Percentiles rank a stretch among this genome's conserved stretches.
phyloP scores from a whole-genome alignment of 2,329 filamentous ascomycete genomes.

The Nectriaceae sp. region DNA sequence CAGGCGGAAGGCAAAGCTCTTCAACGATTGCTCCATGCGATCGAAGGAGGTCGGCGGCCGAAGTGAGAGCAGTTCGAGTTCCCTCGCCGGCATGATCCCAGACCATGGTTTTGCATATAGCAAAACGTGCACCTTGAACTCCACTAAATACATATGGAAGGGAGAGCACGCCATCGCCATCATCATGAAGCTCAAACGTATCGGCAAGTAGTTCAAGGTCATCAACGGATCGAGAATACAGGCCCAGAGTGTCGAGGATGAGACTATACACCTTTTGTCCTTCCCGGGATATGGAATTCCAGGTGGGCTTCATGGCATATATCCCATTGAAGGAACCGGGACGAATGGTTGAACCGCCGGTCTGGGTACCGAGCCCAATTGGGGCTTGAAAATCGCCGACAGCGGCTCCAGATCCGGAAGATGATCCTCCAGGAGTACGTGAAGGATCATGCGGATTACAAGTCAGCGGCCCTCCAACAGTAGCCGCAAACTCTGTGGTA shows the following conservation, averaged over 20 bases:
- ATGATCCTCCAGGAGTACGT: conserved; percentile 67
- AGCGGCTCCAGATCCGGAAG: conserved; percentile 64
- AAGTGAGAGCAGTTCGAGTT: conserved; percentile 42
- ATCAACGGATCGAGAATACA: conserved; percentile 57
- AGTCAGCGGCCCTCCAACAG: conserved; percentile 51
- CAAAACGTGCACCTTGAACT: conserved; percentile 53
- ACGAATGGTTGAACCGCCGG: conserved; percentile 62
- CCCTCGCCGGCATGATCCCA: conserved; percentile 49
- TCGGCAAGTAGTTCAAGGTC: conserved; percentile 59
- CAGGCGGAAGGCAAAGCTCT: conserved; percentile 52
- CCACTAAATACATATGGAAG: too few relatives aligned
- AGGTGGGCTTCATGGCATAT: conserved; percentile 66
- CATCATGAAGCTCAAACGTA: conserved; percentile 54
- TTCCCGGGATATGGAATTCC: conserved; percentile 61
- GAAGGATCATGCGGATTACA: conserved; percentile 64
- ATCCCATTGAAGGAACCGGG: conserved; percentile 65
- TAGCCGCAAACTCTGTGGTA: conserved; percentile 64
- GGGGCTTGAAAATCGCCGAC: conserved; percentile 65
- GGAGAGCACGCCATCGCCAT: conserved; percentile 38
- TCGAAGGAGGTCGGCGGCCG: conserved; percentile 39
- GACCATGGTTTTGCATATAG: conserved; percentile 52
- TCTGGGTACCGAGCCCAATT: conserved; percentile 64
- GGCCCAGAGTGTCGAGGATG: conserved; percentile 61
- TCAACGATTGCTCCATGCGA: conserved; percentile 54
- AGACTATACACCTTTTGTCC: conserved; percentile 59